Percentiles rank a stretch among this genome's conserved stretches.
Evolutionary conservation across 768 basidiomycete species (phyloP).

Genomic region (Hericium coralloides): DNA sequence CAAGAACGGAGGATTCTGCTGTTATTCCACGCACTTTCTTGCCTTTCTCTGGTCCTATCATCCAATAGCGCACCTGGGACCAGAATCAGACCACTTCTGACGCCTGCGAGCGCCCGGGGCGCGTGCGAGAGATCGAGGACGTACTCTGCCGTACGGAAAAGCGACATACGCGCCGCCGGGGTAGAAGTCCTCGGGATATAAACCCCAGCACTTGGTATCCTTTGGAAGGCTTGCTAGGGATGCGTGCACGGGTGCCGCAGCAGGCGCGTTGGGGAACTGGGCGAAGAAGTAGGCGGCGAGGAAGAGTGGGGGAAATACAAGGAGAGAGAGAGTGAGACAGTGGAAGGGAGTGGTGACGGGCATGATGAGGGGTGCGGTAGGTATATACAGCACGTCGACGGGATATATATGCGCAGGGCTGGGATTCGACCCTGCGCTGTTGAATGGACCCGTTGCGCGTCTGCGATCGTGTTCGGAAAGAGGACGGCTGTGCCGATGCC

Average conservation of each 20-base stretch:
- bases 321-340: slow-evolving; percentile 42
- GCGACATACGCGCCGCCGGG: slow-evolving; percentile 51
- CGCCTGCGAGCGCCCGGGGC: background rate
- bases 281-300: slow-evolving; percentile 54
- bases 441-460: too few species aligned
- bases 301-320: slow-evolving; percentile 53
- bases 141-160: slow-evolving; percentile 56
- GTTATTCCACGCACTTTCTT: slow-evolving; percentile 38
- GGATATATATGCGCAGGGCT: background rate
- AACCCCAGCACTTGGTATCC: slow-evolving; percentile 48
- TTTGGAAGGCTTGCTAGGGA: slow-evolving; percentile 54
- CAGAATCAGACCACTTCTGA: background rate
- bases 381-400: background rate
- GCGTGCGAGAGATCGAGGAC: slow-evolving; percentile 14
- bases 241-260: slow-evolving; percentile 37
- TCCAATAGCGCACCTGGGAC: slow-evolving; percentile 63
- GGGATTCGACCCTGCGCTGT: background rate
- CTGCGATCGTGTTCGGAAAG: background rate
- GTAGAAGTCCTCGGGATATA: slow-evolving; percentile 69
- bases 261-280: slow-evolving; percentile 55
- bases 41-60: slow-evolving; percentile 62
- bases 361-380: slow-evolving; percentile 10
- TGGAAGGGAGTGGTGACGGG: slow-evolving; percentile 19
- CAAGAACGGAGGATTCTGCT: background rate
- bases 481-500: background rate